phyloP scores from a whole-genome alignment of 2,329 filamentous ascomycete genomes.

The Fusarium sororula region DNA sequence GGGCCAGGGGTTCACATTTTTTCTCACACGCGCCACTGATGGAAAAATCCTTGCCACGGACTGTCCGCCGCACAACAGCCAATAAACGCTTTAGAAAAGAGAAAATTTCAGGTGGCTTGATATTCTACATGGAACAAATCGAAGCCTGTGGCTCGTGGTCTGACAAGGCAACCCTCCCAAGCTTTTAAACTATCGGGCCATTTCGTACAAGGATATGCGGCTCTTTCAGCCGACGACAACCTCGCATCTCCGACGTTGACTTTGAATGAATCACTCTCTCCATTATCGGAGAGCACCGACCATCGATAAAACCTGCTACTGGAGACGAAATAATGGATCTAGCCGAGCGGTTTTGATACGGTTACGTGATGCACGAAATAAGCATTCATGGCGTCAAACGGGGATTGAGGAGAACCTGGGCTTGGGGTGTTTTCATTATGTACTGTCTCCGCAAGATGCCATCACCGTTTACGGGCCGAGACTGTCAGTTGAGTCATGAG shows the following conservation, averaged over 20 bases:
- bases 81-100: background rate
- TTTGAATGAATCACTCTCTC: conserved; percentile 6
- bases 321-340: background rate
- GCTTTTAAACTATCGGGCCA: conserved; percentile 2
- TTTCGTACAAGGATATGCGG: conserved; percentile 12
- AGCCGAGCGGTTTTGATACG: background rate
- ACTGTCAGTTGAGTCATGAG: conserved; percentile 1
- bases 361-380: conserved; percentile 27
- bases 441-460: conserved; percentile 22
- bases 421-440: conserved; percentile 17
- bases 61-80: conserved; percentile 7
- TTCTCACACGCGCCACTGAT: background rate
- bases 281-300: conserved; percentile 18
- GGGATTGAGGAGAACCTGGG: conserved; percentile 30
- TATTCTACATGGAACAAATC: conserved; percentile 12
- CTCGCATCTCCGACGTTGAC: conserved; percentile 20
- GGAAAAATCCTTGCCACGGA: conserved; percentile 22
- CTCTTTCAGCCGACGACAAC: conserved; percentile 25
- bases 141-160: conserved; percentile 2
- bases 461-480: conserved; percentile 10
- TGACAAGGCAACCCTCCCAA: conserved; percentile 1
- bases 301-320: background rate
- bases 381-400: conserved; percentile 24
- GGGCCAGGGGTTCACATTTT: background rate
- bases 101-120: conserved; percentile 26